Evolutionary conservation across 2,329 filamentous ascomycete genomes (phyloP), one percentile per base, ranked within the genome.

Genomic region (Corynespora cassiicola): DNA sequence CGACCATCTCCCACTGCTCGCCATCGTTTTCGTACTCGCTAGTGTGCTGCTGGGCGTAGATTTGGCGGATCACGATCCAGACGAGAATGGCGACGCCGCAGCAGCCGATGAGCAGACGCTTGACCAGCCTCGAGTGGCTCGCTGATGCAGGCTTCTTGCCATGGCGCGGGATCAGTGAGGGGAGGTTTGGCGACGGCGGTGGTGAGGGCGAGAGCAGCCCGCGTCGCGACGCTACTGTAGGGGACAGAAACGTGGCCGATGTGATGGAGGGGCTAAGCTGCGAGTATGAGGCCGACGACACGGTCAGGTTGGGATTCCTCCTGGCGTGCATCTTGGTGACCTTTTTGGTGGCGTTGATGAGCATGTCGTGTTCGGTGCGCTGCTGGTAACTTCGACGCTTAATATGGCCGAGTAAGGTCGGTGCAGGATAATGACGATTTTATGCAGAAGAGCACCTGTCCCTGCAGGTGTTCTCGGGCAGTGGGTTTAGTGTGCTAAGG

Each of bases 111-210:
- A 84, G 55, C 6, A 78, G 59, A 32, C 84, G 76, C 42, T 85
- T 65, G 11, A 85, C 71, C 39, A 80, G 75, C 41, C 79, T 80
- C 4, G 80, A 51, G 22, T 67, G 56, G 35, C 78, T 78, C 31
- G 79, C 70, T n/a, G 79, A 72, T 27, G 74, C 71, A 14, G 75
- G 74, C 31, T 82, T 79, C 67, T 85, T 84, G 58, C 84, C 79
- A 58, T 82, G 81, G 45, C 84, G 78, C 10, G 83, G 83, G 22
- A 86, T 73, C 36, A 87, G 75, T 10, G 81, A 83, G 9, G 86
- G 88, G 32, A 90, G 78, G 47, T 81, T 81, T 2, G 86, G 87
- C 2, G 85, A 92, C 21, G 80, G 79, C 4, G 86, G 85, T 17
- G 86, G 87, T 17, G 81, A 84, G 65, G 82, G 84, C 52, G 88